phyloP scores from a whole-genome alignment of 148 eudicot species.

The Silene latifolia region DNA sequence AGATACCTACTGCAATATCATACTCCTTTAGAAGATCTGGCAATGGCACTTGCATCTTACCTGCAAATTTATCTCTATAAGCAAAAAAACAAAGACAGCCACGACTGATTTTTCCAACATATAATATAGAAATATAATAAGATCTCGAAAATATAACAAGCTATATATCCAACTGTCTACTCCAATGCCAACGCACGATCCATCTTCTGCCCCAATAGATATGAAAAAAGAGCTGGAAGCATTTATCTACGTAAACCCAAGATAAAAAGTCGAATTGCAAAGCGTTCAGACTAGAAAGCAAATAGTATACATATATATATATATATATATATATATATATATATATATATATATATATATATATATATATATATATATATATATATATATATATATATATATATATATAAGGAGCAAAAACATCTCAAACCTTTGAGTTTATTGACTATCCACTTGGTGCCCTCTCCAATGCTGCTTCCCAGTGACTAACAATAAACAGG shows the following conservation, averaged over 20 bases:
- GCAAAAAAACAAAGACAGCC: background rate
- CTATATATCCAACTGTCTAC: too few species aligned
- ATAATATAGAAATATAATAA: background rate
- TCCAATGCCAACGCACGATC: too few species aligned
- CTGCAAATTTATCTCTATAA: conserved; percentile 34
- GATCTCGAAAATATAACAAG: background rate
- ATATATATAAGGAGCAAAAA: background rate
- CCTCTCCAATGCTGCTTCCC: conserved; percentile 75
- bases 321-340: too few species aligned
- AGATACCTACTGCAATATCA: conserved; percentile 76
- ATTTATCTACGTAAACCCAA: background rate
- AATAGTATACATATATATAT: too few species aligned
- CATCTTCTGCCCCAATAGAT: background rate
- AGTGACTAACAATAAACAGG: conserved; percentile 43
- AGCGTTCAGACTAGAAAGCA: background rate
- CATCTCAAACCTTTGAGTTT: conserved; percentile 77
- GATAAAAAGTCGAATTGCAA: background rate
- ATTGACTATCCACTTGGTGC: conserved; percentile 78
- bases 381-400: too few species aligned
- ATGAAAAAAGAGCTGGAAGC: background rate
- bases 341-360: too few species aligned
- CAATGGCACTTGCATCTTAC: conserved; percentile 87
- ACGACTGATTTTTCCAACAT: background rate
- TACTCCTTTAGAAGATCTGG: conserved; percentile 85
- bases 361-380: too few species aligned